A percentile compares a stretch with the other conserved stretches of the same genome.
Evolutionary conservation across 176 grass and related monocot species (phyloP).

Genomic region (Chrysopogon serrulatus): DNA sequence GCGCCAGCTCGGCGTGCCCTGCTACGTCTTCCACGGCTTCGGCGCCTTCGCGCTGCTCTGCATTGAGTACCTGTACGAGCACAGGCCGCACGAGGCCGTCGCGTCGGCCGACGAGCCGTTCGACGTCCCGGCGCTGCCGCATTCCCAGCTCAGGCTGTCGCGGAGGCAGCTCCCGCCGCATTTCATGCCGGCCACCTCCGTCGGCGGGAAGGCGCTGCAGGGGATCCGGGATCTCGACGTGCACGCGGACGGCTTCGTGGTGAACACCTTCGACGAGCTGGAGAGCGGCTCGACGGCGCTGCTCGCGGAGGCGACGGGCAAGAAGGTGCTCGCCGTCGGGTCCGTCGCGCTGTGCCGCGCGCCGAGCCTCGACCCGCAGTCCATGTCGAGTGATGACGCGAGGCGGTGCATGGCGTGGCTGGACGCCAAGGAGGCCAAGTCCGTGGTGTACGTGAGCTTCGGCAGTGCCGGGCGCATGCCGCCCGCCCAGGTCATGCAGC

Average conservation of each 20-base stretch:
- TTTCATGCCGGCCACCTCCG: conserved; percentile 14
- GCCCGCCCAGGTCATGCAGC: too few relatives aligned
- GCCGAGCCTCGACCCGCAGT: background rate
- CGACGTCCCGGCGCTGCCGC: conserved; percentile 11
- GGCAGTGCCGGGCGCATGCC: too few relatives aligned
- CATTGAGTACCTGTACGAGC: too few relatives aligned
- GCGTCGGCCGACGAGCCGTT: too few relatives aligned
- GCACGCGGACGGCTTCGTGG: conserved; percentile 37
- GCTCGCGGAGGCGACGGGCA: conserved; percentile 15
- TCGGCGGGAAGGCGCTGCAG: background rate
- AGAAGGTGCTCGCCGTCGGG: conserved; percentile 42
- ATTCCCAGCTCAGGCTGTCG: conserved; percentile 33
- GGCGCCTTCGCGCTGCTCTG: too few relatives aligned
- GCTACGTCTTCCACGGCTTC: too few relatives aligned
- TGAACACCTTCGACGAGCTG: too few relatives aligned
- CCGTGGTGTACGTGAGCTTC: too few relatives aligned
- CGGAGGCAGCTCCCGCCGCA: conserved; percentile 39
- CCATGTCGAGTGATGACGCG: background rate
- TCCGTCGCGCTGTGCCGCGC: conserved; percentile 39
- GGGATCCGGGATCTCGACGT: conserved; percentile 27
- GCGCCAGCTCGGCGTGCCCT: too few relatives aligned
- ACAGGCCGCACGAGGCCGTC: too few relatives aligned
- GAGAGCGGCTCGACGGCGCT: conserved; percentile 34
- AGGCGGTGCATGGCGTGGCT: conserved; percentile 58
- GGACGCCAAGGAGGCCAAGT: too few relatives aligned